Conservation (phyloP, 1,284 basidiomycete genomes). For the Tylopilus sp. region DNA sequence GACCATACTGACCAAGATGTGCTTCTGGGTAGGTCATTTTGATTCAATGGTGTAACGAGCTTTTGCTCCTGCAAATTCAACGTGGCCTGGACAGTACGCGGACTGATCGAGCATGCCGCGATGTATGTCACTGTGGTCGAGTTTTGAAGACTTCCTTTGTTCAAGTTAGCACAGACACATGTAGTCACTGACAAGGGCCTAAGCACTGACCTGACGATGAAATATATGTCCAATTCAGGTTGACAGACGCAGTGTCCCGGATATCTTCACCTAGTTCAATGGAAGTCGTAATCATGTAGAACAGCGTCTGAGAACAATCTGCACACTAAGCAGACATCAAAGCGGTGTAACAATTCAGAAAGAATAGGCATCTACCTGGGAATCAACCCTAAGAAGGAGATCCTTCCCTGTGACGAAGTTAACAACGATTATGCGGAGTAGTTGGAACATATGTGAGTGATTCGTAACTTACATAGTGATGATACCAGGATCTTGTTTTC, state of each 20-base stretch:
- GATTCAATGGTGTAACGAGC: neutral
- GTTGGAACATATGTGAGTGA: neutral
- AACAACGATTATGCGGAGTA: neutral
- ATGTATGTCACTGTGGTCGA: neutral
- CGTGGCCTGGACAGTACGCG: neutral
- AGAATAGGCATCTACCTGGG: no score
- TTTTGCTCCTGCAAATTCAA: neutral
- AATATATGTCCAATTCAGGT: no score
- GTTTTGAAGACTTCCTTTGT: neutral
- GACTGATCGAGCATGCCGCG: neutral
- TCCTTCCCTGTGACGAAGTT: neutral
- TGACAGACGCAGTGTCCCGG: neutral
- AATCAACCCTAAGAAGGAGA: no score
- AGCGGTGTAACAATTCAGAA: neutral
- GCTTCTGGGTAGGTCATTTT: neutral
- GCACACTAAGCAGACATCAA: neutral
- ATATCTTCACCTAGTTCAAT: neutral
- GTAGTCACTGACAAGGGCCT: no score
- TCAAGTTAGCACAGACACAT: no score
- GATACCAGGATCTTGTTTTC: neutral
- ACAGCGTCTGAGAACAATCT: neutral
- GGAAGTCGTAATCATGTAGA: neutral
- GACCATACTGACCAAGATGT: neutral
- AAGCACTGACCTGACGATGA: no score
- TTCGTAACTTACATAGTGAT: neutral